phyloP scores from a whole-genome alignment of 148 eudicot species.

The Vaccinium macrocarpon region DNA sequence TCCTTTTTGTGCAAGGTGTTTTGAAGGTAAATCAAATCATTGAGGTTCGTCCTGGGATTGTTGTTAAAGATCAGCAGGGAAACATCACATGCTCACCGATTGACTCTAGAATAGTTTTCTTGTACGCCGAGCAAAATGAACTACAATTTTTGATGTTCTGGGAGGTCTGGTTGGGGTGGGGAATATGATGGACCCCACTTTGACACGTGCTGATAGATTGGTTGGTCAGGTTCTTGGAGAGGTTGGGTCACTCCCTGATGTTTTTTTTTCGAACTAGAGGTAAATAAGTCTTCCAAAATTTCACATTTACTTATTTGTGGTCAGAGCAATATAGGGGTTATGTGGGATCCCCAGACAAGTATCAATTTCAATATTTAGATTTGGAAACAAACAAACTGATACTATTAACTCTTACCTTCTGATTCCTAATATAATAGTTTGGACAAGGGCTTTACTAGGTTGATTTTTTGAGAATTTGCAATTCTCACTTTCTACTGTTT shows the following conservation, averaged over 20 bases:
- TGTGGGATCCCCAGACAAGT: background rate
- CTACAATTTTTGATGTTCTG: conserved; percentile 70
- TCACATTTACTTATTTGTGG: background rate
- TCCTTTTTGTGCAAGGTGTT: too few species aligned
- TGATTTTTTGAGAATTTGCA: too few species aligned
- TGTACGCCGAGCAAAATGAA: conserved; percentile 90
- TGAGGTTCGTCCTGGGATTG: conserved; percentile 95
- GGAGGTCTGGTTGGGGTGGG: conserved; percentile 98
- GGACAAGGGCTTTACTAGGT: too few species aligned
- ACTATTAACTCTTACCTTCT: too few species aligned
- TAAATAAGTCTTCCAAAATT: conserved; percentile 24
- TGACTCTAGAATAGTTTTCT: conserved; percentile 85
- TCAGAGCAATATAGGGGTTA: background rate
- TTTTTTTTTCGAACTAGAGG: conserved; percentile 91
- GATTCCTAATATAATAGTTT: too few species aligned
- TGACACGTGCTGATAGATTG: conserved; percentile 95
- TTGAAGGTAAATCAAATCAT: conserved; percentile 80
- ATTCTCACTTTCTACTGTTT: too few species aligned
- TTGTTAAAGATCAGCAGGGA: conserved; percentile 81
- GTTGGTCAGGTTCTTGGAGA: conserved; percentile 98
- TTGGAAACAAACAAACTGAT: too few species aligned
- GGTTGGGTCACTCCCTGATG: conserved; percentile 93
- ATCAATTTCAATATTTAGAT: background rate
- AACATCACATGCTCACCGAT: conserved; percentile 88
- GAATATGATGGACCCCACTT: conserved; percentile 92